Base-by-base conservation (phyloP, 2,329 filamentous ascomycete species). In the Alternaria brassicae region DNA sequence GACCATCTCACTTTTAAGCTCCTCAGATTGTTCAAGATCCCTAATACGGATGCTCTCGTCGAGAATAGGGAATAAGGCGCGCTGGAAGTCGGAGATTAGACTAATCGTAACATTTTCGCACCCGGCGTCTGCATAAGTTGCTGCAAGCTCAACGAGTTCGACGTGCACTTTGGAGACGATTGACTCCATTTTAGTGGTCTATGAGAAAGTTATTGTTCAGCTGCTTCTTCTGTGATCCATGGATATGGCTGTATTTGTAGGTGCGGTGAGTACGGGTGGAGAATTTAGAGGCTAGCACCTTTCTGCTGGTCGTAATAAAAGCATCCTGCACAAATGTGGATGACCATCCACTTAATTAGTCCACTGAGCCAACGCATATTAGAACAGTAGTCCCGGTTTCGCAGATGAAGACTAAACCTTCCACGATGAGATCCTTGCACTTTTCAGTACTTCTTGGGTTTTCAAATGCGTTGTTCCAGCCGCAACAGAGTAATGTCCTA, bases 341-440 rank as follows among this genome's bases (percentile, higher is more conserved):
- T 60, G 15, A 37, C 36, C 19, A 56, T 53, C 25, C 10, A 60
- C 42, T 32, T 60, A 49, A 47, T 36, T 25, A 52, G 53, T 53
- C 48, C 17, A 53, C 19, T 47, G 2, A 60, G 28, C 23, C 6
- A 56, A 56, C 36, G 30, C 21, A 56, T 52, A 56, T 57, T 56
- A 48, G n/a, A 57, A 57, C 7, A 57, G 37, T 9, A 53, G 30
- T 27, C 17, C 36, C 13, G 25, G 48, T 61, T 32, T 57, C 21
- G 4, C 10, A 50, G 36, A 7, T 42, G 6, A 56, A 45, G 19
- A 49, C 50, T 36, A 30, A 37, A 39, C 42, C 30, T 42, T 37
- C 39, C 5, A 51, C 17, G 13, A 56, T 56, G n/a, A 57, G 25
- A 57, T 50, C 9, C 15, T 42, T 56, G 7, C 34, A 50, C 44